phyloP scores from a whole-genome alignment of 441 rosid species.

The Populus hybrid region DNA sequence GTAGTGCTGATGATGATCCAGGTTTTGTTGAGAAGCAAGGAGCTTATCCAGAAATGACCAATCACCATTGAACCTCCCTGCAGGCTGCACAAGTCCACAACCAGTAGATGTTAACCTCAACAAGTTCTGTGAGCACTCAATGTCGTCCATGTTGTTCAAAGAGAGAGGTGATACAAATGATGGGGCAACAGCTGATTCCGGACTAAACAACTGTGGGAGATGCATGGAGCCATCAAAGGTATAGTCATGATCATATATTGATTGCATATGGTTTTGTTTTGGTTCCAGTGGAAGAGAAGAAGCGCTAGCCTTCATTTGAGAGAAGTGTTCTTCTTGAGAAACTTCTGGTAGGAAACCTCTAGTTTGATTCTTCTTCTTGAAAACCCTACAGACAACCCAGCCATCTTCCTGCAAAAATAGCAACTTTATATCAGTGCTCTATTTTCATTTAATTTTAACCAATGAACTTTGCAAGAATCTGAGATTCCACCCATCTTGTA shows the following conservation, averaged over 20 bases:
- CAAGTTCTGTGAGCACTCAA: constrained; percentile 48
- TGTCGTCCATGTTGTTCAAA: constrained; percentile 29
- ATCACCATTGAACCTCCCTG: constrained; percentile 39
- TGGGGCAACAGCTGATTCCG: constrained; percentile 38
- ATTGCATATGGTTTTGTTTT: constrained; percentile 32
- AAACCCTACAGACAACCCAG: constrained; percentile 91
- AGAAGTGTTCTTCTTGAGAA: constrained; percentile 23
- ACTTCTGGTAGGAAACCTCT: constrained; percentile 46
- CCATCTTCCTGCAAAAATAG: constrained; percentile 60
- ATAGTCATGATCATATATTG: constrained; percentile 19
- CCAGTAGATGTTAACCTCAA: constrained; percentile 41
- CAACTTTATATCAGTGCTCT: neutral
- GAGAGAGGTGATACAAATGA: constrained; percentile 33
- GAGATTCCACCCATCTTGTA: no score
- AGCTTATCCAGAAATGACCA: constrained; percentile 77
- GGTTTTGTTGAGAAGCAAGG: constrained; percentile 43
- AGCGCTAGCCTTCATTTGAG: constrained; percentile 19
- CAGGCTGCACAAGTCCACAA: constrained; percentile 22
- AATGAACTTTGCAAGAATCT: no score
- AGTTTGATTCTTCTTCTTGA: constrained; percentile 77
- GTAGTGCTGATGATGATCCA: constrained; percentile 16
- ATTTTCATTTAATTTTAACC: neutral
- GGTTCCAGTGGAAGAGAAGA: constrained; percentile 26
- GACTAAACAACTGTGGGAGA: constrained; percentile 61
- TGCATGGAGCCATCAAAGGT: constrained; percentile 43